phyloP scores from a whole-genome alignment of 2,329 filamentous ascomycete species.

The Neofusicoccum cordaticola region DNA sequence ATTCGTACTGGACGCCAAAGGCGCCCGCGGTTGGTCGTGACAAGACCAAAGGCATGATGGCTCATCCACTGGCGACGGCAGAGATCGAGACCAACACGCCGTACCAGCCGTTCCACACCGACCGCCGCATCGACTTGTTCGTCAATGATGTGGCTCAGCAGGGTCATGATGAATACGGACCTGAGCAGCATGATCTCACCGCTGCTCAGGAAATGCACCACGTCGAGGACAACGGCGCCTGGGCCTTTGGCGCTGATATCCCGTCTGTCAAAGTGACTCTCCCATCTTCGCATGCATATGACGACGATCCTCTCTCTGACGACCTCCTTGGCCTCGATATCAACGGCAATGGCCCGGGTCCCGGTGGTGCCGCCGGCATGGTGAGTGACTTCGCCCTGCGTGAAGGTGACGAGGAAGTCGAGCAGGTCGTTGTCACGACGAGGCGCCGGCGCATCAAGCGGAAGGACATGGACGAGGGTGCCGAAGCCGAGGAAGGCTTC shows the following conservation, averaged over 20 bases:
- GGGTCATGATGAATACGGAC: constrained; percentile 23
- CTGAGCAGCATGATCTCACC: constrained; percentile 24
- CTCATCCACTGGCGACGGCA: constrained; percentile 60
- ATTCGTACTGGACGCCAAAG: constrained; percentile 11
- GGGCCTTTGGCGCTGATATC: constrained; percentile 52
- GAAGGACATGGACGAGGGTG: constrained; percentile 39
- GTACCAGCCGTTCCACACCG: constrained; percentile 94
- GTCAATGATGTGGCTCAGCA: constrained; percentile 41
- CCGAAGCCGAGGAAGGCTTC: constrained; percentile 67
- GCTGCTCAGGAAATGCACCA: constrained; percentile 27
- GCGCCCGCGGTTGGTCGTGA: background rate
- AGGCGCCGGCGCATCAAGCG: constrained; percentile 60
- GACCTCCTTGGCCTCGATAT: constrained; percentile 46
- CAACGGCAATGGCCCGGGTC: background rate
- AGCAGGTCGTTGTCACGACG: constrained; percentile 81
- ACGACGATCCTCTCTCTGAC: constrained; percentile 28
- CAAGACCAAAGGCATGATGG: constrained; percentile 1
- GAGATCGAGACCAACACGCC: constrained; percentile 95
- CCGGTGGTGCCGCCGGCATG: constrained; percentile 41
- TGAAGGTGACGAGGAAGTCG: constrained; percentile 58
- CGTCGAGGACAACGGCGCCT: constrained; percentile 36
- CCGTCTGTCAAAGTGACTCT: constrained; percentile 29
- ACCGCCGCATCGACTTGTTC: constrained; percentile 76
- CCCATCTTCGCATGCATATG: constrained; percentile 35
- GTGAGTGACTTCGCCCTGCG: constrained; percentile 48